Conservation (phyloP, 768 basidiomycete genomes). For the Dentipellis fragilis region DNA sequence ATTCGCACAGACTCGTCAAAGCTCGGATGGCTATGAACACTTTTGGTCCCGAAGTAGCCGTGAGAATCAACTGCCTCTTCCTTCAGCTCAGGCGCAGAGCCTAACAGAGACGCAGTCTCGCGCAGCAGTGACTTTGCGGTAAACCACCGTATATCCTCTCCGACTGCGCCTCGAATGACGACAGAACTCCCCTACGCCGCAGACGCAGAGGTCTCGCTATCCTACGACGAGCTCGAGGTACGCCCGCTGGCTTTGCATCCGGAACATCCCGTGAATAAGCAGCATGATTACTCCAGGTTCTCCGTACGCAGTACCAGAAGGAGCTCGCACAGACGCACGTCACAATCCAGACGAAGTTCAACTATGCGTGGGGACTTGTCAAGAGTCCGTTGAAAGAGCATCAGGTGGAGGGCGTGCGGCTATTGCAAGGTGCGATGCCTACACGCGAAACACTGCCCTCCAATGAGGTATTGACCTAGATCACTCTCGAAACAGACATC, state of each 20-base stretch:
- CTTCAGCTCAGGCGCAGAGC: too few relatives aligned
- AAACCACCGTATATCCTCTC: too few relatives aligned
- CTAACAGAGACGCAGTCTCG: too few relatives aligned
- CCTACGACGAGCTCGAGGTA: constrained; percentile 87
- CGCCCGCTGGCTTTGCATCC: constrained; percentile 5
- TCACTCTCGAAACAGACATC: constrained; percentile 47
- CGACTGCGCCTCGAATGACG: constrained; percentile 25
- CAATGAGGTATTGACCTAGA: background rate
- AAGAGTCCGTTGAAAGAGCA: constrained; percentile 80
- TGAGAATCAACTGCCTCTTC: too few relatives aligned
- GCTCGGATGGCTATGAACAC: too few relatives aligned
- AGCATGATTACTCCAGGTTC: constrained; percentile 43
- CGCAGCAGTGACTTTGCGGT: too few relatives aligned
- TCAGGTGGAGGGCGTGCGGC: constrained; percentile 84
- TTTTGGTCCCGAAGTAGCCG: too few relatives aligned
- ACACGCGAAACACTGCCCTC: too few relatives aligned
- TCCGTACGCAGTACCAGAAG: constrained; percentile 80
- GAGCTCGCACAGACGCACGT: constrained; percentile 78
- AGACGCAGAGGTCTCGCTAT: constrained; percentile 82
- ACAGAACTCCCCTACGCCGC: constrained; percentile 90
- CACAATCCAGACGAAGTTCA: constrained; percentile 93
- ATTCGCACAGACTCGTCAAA: too few relatives aligned
- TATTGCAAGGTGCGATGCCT: constrained; percentile 66
- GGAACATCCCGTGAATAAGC: background rate
- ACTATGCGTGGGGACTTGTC: constrained; percentile 93